Base-by-base conservation (phyloP, 345 rosid species). In the Pistacia atlantica region DNA sequence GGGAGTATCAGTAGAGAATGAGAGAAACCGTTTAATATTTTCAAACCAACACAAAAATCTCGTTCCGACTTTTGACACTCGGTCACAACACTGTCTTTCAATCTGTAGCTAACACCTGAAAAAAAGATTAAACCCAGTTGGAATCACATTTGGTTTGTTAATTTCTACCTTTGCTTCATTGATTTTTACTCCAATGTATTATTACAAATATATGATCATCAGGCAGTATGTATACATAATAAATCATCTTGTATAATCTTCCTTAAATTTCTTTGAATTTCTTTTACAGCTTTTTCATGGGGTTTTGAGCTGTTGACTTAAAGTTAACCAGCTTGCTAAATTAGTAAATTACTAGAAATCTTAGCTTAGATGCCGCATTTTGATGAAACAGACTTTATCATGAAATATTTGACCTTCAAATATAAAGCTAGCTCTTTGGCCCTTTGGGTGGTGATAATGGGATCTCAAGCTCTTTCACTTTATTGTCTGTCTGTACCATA, bases 1-100 rank as follows among this genome's bases (percentile, higher is more conserved):
- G 90, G 89, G 84, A 87, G 18, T 76, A 80, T 51, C 73, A 70
- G 66, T 81, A 66, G 72, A 54, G 35, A 51, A 17, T 46, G 16
- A 5, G 28, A 2, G 14, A 31, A 12, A 31, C 2, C 33, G 33
- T 20, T 10, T 49, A 49, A 49, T 49, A 49, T 49, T 49, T 46
- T 52, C 33, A 31, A 31, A 31, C 33, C 33, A 31, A 31, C 33
- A 31, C 33, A 31, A 31, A 31, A 38, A 38, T 38, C 42, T 38
- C 42, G 4, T 38, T 38, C 42, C 4, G 9, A 42, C 46, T 42
- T 42, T 8, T 0, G 72, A 17, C 67, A 62, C 11, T 66, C 38
- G n/a, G 28, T 33, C 73, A 52, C 8, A 55, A 55, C 2, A 54
- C 63, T 69, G 16, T 69, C 60, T 42, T 70, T 5, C 49, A 42